These are phyloP conservation scores for Pistacia atlantica DNA, from an alignment of 345 rosid genomes.

Conservation along the genomic window DNA sequence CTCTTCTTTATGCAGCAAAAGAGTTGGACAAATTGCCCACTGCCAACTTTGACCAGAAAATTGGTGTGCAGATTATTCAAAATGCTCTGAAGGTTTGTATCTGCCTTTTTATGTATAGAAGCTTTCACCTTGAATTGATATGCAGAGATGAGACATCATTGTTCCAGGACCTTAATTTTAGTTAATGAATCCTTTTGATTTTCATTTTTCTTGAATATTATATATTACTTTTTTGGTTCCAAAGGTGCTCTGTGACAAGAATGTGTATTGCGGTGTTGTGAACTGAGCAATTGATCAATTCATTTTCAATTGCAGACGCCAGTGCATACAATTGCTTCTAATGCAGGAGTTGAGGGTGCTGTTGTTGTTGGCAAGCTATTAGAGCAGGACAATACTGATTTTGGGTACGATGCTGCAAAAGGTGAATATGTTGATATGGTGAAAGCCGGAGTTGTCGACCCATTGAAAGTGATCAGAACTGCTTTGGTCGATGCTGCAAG, in stretches of 20 bases:
- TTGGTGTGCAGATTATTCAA: conserved; percentile 94
- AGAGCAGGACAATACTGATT: conserved; percentile 82
- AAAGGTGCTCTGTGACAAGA: background rate
- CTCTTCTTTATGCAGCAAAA: conserved; percentile 88
- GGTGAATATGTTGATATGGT: conserved; percentile 97
- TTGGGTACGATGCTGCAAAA: conserved; percentile 97
- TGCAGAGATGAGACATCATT: background rate
- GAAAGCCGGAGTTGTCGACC: conserved; percentile 89
- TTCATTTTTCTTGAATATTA: background rate
- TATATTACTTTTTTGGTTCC: background rate
- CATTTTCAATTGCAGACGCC: conserved; percentile 58
- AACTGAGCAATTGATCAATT: background rate
- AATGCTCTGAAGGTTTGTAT: conserved; percentile 84
- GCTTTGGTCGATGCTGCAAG: conserved; percentile 97
- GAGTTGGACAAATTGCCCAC: conserved; percentile 84
- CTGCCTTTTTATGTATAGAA: background rate
- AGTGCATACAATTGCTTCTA: conserved; percentile 77
- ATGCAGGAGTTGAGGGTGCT: conserved; percentile 97
- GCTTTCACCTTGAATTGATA: background rate
- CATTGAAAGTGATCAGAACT: conserved; percentile 93
- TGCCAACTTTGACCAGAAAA: conserved; percentile 89
- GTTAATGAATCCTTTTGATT: background rate
- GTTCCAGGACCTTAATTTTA: background rate
- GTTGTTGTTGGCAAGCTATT: conserved; percentile 92
- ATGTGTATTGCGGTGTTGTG: background rate